Base-by-base conservation (phyloP, 2,329 filamentous ascomycete genomes). In the Shiraia sp. region DNA sequence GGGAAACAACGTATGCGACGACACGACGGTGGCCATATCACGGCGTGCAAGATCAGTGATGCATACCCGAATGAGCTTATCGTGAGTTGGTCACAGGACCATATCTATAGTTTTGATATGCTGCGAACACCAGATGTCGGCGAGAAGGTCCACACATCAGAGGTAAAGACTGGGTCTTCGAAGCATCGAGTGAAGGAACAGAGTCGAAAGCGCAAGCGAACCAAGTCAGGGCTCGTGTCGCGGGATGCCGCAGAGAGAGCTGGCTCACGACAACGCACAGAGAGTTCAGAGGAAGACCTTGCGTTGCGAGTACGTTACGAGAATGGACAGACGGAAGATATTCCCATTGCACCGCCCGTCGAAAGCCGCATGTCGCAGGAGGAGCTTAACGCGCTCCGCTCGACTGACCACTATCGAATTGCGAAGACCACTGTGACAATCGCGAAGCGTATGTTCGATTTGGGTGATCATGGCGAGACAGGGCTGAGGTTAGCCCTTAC, bases 1-100 rank as follows among this genome's bases (percentile, higher is more conserved):
- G 80, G 82, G n/a, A 76, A 80, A 63, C 71, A 69, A 49, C 70
- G 67, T 28, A 79, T 80, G 75, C 65, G 71, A 41, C 71, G 72
- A 31, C 72, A 70, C 42, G 79, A 83, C 39, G 78, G 78, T 46
- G 80, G 82, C 4, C 82, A 86, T 53, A 86, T 87, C 55, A 86
- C 83, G 2, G 82, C 83, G 12, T 85, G 82, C 66, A 87, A 86
- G 66, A 87, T 87, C 56, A 85, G 82, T 51, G 81, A 86, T 66
- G 81, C 80, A 7, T 78, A 83, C 45, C 84, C 83, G 0, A 83
- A 86, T 49, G 83, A 87, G 55, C 78, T 87, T 56, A 68, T 87
- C 10, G 83, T 81, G 15, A 86, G 82, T 53, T 87, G 83, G 83
- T 85, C 81, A 14, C 81, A 80, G 15, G 82, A 85, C 47, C 76